A percentile compares a stretch with the other conserved stretches of the same genome.
Conservation (phyloP, 225 moss, liverwort and hornwort species). For the Pseudoscleropodium purum region DNA sequence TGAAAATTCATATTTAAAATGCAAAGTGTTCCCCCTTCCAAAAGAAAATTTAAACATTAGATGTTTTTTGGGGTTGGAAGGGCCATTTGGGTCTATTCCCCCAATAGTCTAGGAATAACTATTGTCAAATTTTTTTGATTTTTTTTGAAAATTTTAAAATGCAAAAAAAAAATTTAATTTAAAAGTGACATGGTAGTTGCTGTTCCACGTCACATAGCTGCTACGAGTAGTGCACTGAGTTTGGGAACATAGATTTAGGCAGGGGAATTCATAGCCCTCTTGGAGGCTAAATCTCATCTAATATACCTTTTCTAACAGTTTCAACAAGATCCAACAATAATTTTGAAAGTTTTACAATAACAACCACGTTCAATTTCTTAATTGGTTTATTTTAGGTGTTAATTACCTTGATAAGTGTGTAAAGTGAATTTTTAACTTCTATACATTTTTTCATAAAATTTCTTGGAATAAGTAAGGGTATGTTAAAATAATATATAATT, state of each 20-base stretch:
- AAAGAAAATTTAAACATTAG: not conserved
- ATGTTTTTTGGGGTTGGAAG: too few species aligned
- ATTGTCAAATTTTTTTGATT: too few species aligned
- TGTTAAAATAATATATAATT: not conserved
- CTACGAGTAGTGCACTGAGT: too few species aligned
- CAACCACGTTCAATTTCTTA: not conserved
- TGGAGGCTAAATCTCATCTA: too few species aligned
- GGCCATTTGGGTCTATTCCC: too few species aligned
- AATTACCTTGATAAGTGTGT: accelerated
- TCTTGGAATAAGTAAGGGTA: accelerated
- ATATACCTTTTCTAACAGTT: accelerated
- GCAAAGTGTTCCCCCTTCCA: accelerated
- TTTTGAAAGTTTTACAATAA: not conserved
- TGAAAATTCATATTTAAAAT: not conserved
- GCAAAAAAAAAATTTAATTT: too few species aligned
- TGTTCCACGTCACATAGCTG: too few species aligned
- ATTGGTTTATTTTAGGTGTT: not conserved
- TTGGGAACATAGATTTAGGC: too few species aligned
- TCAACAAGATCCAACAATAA: not conserved
- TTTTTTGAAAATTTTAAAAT: too few species aligned
- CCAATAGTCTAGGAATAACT: too few species aligned
- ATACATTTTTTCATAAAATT: not conserved
- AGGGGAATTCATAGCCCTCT: too few species aligned
- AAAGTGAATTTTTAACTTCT: not conserved
- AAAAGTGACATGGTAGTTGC: too few species aligned